Percentiles rank a stretch among this genome's conserved stretches.
Evolutionary conservation across 23 red algal genomes (phyloP).

Genomic region (Gracilaria caudata): DNA sequence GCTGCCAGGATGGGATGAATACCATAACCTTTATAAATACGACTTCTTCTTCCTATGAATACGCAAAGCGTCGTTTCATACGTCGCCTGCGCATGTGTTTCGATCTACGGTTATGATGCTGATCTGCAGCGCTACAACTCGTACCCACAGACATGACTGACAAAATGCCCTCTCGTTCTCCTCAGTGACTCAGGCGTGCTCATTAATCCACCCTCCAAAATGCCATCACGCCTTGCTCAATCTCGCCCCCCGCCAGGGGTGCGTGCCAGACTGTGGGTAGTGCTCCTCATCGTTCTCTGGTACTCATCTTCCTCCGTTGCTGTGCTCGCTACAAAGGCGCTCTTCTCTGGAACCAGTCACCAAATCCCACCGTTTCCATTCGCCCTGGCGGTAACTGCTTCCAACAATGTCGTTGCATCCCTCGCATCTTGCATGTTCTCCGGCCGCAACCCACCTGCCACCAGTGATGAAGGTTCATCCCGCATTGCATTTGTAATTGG

Average conservation of each 20-base stretch:
- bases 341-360: conserved; percentile 32
- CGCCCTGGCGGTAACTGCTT: conserved; percentile 46
- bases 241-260: neutral
- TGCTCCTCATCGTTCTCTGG: conserved; percentile 22
- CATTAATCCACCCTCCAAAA: neutral
- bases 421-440: neutral
- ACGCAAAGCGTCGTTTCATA: neutral
- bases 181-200: neutral
- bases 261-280: neutral
- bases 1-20: conserved; percentile 14
- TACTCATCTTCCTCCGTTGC: conserved; percentile 52
- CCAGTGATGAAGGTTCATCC: neutral
- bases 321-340: conserved; percentile 41
- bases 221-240: neutral
- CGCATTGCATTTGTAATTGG: conserved; percentile 65
- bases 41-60: conserved; percentile 46
- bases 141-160: neutral
- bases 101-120: conserved; percentile 14
- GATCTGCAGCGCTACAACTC: conserved; percentile 8
- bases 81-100: conserved; percentile 18
- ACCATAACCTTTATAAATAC: conserved; percentile 17
- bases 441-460: neutral
- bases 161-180: neutral
- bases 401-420: conserved; percentile 60
- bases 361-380: conserved; percentile 47